A percentile compares a stretch with the other conserved stretches of the same genome.
phyloP scores from a whole-genome alignment of 2,329 filamentous ascomycete genomes.

The Arachnopeziza araneosa region DNA sequence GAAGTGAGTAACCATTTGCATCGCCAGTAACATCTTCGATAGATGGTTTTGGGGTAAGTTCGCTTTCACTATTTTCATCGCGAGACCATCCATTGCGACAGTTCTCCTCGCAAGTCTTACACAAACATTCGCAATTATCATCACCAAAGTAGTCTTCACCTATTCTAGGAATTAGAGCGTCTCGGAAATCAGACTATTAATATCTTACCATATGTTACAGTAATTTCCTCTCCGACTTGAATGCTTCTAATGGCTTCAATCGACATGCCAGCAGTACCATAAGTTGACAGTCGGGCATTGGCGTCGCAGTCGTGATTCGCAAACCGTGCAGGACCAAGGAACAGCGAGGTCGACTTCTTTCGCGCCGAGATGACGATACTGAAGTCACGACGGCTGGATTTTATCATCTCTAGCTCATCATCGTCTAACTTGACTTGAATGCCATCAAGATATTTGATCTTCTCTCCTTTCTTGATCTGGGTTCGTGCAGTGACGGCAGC shows the following conservation, averaged over 20 bases:
- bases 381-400: conserved; percentile 82
- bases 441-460: conserved; percentile 84
- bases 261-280: conserved; percentile 80
- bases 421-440: conserved; percentile 90
- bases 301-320: conserved; percentile 96
- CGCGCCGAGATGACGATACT: conserved; percentile 93
- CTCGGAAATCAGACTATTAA: neutral
- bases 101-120: conserved; percentile 73
- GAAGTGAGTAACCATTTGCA: conserved; percentile 43
- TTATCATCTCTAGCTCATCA: conserved; percentile 81
- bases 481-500: conserved; percentile 79
- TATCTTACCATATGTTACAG: conserved; percentile 69
- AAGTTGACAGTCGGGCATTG: conserved; percentile 82
- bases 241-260: conserved; percentile 82
- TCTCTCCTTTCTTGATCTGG: conserved; percentile 73
- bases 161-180: conserved; percentile 2
- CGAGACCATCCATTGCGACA: conserved; percentile 76
- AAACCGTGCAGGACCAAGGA: conserved; percentile 91
- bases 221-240: conserved; percentile 85
- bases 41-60: conserved; percentile 23
- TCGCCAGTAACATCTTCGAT: conserved; percentile 29
- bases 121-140: conserved; percentile 92
- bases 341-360: conserved; percentile 84
- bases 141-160: conserved; percentile 91
- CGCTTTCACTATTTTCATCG: conserved; percentile 39